Percentiles rank a stretch among this genome's conserved stretches.
Evolutionary conservation across 805 yeast genomes (phyloP).

Genomic region (Spathaspora boniae): DNA sequence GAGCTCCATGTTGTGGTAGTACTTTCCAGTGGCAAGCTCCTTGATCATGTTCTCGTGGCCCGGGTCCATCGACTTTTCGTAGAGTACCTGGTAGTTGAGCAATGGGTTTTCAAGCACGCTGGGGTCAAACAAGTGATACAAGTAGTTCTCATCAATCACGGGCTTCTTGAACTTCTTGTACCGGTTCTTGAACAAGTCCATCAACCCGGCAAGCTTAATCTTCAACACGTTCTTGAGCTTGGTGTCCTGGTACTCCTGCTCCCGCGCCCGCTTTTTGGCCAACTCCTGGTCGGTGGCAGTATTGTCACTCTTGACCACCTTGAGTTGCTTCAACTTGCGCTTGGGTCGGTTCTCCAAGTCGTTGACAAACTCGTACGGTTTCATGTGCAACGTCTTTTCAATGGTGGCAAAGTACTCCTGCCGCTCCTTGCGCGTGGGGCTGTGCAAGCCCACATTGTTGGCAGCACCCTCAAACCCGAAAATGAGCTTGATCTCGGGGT

Average conservation of each 20-base stretch:
- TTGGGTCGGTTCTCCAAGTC: conserved; percentile 58
- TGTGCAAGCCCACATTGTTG: conserved; percentile 42
- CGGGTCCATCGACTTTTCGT: conserved; percentile 44
- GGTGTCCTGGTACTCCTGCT: conserved; percentile 65
- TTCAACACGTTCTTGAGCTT: conserved; percentile 80
- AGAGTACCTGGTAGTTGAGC: conserved; percentile 34
- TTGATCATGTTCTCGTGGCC: conserved; percentile 65
- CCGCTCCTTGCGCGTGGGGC: conserved; percentile 49
- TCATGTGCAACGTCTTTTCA: conserved; percentile 53
- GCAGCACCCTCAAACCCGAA: conserved; percentile 52
- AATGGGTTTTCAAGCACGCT: conserved; percentile 35
- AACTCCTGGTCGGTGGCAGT: conserved; percentile 25
- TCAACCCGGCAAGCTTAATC: conserved; percentile 77
- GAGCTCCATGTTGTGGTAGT: conserved; percentile 82
- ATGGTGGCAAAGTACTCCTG: conserved; percentile 52
- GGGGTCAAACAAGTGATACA: conserved; percentile 78
- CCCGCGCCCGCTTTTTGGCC: conserved; percentile 45
- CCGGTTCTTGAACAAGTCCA: conserved; percentile 84
- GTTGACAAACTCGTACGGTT: conserved; percentile 67
- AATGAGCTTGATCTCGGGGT: conserved; percentile 45
- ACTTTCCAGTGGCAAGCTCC: conserved; percentile 73
- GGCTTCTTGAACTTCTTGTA: conserved; percentile 92
- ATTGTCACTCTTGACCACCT: conserved; percentile 20
- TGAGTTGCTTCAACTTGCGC: conserved; percentile 41
- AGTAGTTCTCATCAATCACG: conserved; percentile 68